Base-by-base conservation (phyloP, 1,284 basidiomycete species). In the Filobasidium uniguttulatum region DNA sequence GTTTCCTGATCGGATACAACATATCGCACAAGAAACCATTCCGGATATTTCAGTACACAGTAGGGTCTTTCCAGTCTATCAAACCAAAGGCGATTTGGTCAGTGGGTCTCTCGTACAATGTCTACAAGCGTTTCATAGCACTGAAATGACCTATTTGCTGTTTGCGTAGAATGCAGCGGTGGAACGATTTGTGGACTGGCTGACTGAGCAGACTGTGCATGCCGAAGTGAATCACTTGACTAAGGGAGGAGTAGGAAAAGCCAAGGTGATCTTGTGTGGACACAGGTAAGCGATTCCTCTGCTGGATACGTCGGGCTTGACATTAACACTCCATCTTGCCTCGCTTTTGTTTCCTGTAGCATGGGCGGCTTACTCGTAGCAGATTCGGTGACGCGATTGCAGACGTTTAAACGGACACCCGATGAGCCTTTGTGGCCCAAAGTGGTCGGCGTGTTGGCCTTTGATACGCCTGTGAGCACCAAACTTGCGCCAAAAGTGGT, bases 321-420 rank as follows among this genome's bases (percentile, higher is more conserved):
- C n/a, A n/a, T n/a, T n/a, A n/a, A n/a, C n/a, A n/a, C n/a, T n/a
- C n/a, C n/a, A n/a, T n/a, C n/a, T n/a, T n/a, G n/a, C n/a, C n/a
- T n/a, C n/a, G n/a, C n/a, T n/a, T n/a, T 17, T 23, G 41, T 28
- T 50, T 53, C 30, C 45, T 48, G 17, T 58, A 90, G 87, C 59
- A 93, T 93, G 87, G 87, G 87, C 12, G 87, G 87, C 2, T 69
- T 91, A 14, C 75, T 96, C 0, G 83, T 84, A 23, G 85, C 88
- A 2, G 90, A 96, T 60, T 78, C 85, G 1, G 71, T 89, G 20
- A 69, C 83, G 23, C 82, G 81, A 57, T 84, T 93, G 22, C 49
- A 51, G 35, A 35, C 37, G 29, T 63, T 0, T 55, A 61, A 23
- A 41, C 47, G 63, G 56, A 1, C 62, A 62, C 34, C 57, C 59